Base-by-base conservation (phyloP, 495 filamentous ascomycete genomes). In the Penicillium paradoxum region DNA sequence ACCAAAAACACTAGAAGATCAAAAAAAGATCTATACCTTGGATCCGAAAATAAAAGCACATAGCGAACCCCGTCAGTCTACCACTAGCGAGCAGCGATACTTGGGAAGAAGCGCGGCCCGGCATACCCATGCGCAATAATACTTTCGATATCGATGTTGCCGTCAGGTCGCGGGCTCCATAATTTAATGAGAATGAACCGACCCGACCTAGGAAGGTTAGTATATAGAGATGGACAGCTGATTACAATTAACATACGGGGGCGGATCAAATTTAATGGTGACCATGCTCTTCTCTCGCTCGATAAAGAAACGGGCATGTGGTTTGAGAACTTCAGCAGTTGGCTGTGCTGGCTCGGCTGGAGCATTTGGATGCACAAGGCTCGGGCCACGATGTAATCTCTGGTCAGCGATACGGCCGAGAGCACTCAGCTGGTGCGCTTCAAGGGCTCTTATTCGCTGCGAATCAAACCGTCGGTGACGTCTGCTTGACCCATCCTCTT, bases 131-230 rank as follows among this genome's bases (percentile, higher is more conserved):
- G 83, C 2, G 81, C 83, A 55, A 88, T 76, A 24, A 95, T 81
- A 30, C 83, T 88, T 68, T 95, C 84, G 34, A 96, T 89, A 66
- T 96, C 86, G 52, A 96, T 91, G 58, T 93, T 95, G 42, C 76
- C 76, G 37, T 70, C 74, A 27, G 57, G 66, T 39, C 75, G 73
- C 7, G 89, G 86, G 66, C 80, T 89, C 88, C 88, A 96, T 59
- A 95, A 78, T 73, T 95, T 95, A 55, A 96, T 73, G 36, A 95
- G 63, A 49, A 96, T 85, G 64, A 82, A 92, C 34, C 86, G 77
- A 11, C 85, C 90, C 29, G 80, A 82, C 9, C 82, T 85, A 45
- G 38, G 6, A 21, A 13, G 39, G 7, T 30, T 53, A 50, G 45
- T 44, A 14, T 21, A 27, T 10, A 21, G 9, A 5, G 8, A 45